Evolutionary conservation across 2,329 filamentous ascomycete species (phyloP).

Genomic region (Atkinsonella texensis): DNA sequence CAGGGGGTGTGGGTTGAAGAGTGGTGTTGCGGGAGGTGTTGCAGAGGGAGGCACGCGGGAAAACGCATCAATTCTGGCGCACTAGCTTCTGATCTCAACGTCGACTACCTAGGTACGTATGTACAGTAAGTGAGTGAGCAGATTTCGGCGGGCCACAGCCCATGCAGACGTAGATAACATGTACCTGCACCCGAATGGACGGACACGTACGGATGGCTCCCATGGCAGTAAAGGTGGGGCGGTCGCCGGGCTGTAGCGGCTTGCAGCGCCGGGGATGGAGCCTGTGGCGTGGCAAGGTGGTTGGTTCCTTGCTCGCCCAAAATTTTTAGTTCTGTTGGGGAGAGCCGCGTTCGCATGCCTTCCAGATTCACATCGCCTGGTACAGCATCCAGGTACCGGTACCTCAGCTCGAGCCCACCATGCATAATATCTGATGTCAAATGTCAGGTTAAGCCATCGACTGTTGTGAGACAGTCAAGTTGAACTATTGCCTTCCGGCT

Average conservation of each 20-base stretch:
- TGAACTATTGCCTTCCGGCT: not conserved
- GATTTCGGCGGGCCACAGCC: not conserved
- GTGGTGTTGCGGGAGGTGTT: not conserved
- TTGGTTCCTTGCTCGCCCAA: slow-evolving; percentile 11
- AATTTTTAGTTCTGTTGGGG: slow-evolving; percentile 32
- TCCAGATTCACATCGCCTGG: slow-evolving; percentile 4
- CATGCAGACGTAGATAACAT: not conserved
- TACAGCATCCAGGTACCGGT: not conserved
- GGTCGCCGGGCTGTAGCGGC: not conserved
- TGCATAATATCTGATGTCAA: not conserved
- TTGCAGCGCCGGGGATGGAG: not conserved
- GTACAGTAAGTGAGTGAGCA: not conserved
- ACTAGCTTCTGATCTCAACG: slow-evolving; percentile 2
- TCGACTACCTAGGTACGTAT: not conserved
- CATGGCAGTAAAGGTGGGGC: not conserved
- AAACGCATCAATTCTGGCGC: slow-evolving; percentile 3
- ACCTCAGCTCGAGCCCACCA: not conserved
- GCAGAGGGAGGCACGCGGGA: not conserved
- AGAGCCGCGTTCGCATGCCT: slow-evolving; percentile 9
- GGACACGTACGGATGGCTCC: no score
- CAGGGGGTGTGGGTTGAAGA: not conserved
- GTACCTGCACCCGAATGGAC: not conserved
- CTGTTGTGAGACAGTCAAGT: not conserved
- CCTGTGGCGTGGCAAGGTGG: not conserved
- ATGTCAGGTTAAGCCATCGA: not conserved